Conservation (phyloP, 1,284 basidiomycete species). For the Ustilago bromivora region DNA sequence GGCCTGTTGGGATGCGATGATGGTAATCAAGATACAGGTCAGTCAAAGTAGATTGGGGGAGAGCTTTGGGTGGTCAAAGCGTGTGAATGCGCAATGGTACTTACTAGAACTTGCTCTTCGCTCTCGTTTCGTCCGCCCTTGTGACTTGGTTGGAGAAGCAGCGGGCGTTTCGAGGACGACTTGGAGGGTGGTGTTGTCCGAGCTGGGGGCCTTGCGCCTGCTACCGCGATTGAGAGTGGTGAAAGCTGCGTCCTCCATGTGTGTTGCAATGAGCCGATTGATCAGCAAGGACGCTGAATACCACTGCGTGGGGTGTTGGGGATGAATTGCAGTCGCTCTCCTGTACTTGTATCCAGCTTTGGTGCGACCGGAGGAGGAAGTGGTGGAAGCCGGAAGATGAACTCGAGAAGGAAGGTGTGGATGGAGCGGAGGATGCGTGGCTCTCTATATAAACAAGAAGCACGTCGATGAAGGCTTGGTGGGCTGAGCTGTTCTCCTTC, state of each 20-base stretch:
- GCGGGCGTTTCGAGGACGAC: conserved; percentile 7
- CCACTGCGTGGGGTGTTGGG: no score
- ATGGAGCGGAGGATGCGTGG: no score
- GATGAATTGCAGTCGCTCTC: no score
- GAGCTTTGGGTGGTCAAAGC: no score
- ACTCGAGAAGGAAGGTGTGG: no score
- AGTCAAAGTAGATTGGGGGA: neutral
- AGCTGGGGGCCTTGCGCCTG: conserved; percentile 16
- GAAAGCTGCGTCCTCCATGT: conserved; percentile 17
- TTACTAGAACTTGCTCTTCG: conserved; percentile 18
- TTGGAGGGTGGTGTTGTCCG: conserved; percentile 4
- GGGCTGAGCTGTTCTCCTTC: no score
- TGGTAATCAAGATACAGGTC: neutral
- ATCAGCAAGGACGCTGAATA: neutral
- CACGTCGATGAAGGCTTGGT: no score
- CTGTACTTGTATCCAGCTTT: no score
- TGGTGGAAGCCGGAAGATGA: no score
- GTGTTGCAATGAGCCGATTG: neutral
- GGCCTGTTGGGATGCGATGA: conserved; percentile 2
- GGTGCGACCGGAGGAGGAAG: no score
- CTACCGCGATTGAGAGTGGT: conserved; percentile 10
- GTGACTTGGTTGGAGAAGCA: conserved; percentile 14
- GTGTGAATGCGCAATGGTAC: neutral
- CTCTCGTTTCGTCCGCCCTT: conserved; percentile 10
- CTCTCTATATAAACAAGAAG: no score